phyloP scores from a whole-genome alignment of 345 rosid species.

The Salix viminalis region DNA sequence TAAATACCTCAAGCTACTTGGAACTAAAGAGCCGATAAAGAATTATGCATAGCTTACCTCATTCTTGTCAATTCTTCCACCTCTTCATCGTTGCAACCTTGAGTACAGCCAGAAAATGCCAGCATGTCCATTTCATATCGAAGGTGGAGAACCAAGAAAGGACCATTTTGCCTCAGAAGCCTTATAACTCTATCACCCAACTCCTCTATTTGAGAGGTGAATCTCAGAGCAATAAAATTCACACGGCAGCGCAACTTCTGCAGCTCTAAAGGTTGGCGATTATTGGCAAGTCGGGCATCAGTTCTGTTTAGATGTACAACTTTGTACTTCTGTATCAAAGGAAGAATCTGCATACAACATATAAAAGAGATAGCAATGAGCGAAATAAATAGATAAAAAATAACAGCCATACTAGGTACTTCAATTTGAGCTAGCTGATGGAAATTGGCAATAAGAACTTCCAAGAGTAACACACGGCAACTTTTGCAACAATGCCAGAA shows the following conservation, averaged over 20 bases:
- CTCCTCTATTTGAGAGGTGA: constrained; percentile 91
- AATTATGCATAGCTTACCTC: constrained; percentile 49
- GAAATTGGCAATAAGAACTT: neutral
- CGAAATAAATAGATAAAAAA: neutral
- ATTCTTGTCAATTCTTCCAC: constrained; percentile 90
- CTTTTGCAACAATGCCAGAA: neutral
- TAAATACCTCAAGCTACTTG: constrained; percentile 1
- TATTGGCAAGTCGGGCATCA: constrained; percentile 88
- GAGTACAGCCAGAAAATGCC: constrained; percentile 95
- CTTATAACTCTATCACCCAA: constrained; percentile 71
- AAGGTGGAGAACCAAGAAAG: constrained; percentile 86
- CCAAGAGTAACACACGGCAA: neutral
- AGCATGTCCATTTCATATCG: constrained; percentile 99
- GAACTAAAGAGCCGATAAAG: neutral
- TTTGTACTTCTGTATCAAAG: constrained; percentile 74
- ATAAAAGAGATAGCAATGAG: neutral
- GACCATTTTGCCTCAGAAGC: constrained; percentile 77
- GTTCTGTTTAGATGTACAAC: constrained; percentile 85
- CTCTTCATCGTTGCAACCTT: constrained; percentile 85
- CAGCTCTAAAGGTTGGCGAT: constrained; percentile 60
- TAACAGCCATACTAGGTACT: neutral
- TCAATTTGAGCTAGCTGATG: neutral
- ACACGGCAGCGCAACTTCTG: constrained; percentile 96
- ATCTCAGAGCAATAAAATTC: constrained; percentile 76
- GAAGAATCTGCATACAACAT: constrained; percentile 68